Evolutionary conservation across 192 early-diverging fungal species (phyloP).

Genomic region (Oehlia diaphana): DNA sequence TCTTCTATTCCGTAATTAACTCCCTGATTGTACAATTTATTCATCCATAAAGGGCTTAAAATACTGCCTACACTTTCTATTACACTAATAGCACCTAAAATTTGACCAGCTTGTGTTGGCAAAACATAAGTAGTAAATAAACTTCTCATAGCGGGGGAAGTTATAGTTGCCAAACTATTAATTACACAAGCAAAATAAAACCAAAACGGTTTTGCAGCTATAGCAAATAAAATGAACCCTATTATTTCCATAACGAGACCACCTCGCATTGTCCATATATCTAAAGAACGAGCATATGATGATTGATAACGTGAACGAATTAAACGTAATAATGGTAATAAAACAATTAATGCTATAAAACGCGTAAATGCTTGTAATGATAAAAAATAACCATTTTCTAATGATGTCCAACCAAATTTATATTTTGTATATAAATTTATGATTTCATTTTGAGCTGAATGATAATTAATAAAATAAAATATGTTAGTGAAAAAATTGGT

Average conservation of each 20-base stretch:
- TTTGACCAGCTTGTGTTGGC: conserved; percentile 48
- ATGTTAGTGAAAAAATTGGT: neutral
- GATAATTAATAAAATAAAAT: neutral
- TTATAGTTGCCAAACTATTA: conserved; percentile 42
- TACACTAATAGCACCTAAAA: conserved; percentile 51
- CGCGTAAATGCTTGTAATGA: conserved; percentile 14
- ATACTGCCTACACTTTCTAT: conserved; percentile 50
- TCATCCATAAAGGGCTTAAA: conserved; percentile 46
- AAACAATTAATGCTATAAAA: conserved; percentile 8
- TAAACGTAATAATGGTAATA: conserved; percentile 14
- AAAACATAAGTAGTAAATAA: conserved; percentile 45
- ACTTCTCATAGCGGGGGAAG: conserved; percentile 42
- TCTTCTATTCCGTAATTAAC: conserved; percentile 19
- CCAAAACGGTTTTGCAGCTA: conserved; percentile 32
- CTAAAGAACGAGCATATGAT: conserved; percentile 31
- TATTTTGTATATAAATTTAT: conserved; percentile 17
- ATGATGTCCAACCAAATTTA: conserved; percentile 20
- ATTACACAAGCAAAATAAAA: conserved; percentile 36
- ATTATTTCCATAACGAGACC: conserved; percentile 40
- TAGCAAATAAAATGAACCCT: conserved; percentile 39
- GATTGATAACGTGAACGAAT: neutral
- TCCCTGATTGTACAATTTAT: conserved; percentile 42
- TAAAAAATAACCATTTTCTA: conserved; percentile 23
- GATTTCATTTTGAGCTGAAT: conserved; percentile 26
- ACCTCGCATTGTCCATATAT: conserved; percentile 44